phyloP scores from a whole-genome alignment of 129 eudicot species.

The Flaveria linearis region DNA sequence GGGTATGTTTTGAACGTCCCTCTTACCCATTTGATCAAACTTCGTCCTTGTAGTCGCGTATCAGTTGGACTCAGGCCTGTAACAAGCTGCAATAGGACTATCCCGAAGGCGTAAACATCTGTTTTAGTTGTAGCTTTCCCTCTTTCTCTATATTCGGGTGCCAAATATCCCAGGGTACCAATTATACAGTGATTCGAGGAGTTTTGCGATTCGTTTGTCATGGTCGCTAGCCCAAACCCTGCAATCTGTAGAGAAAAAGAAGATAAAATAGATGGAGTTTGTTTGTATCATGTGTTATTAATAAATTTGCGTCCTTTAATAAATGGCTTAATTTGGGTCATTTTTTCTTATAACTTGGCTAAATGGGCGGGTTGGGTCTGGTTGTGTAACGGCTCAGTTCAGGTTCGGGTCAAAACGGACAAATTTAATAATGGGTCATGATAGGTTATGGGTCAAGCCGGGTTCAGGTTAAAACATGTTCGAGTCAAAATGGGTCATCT shows the following conservation, averaged over 20 bases:
- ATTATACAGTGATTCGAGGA: slow-evolving; percentile 29
- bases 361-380: too few species aligned
- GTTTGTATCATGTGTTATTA: neutral
- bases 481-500: too few species aligned
- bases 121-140: slow-evolving; percentile 41
- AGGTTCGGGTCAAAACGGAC: too few species aligned
- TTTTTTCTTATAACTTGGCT: neutral
- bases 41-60: slow-evolving; percentile 35
- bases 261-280: neutral
- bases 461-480: too few species aligned
- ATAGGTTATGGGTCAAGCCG: too few species aligned
- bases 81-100: slow-evolving; percentile 40
- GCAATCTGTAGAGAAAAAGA: slow-evolving; percentile 29
- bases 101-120: slow-evolving; percentile 48
- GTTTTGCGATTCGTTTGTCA: slow-evolving; percentile 17
- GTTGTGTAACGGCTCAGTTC: too few species aligned
- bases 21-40: slow-evolving; percentile 45
- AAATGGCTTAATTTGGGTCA: neutral
- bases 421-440: too few species aligned
- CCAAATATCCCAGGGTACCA: slow-evolving; percentile 44
- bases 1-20: too few species aligned
- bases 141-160: slow-evolving; percentile 49
- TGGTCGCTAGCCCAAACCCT: slow-evolving; percentile 47
- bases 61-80: slow-evolving; percentile 42
- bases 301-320: neutral